These are phyloP conservation scores for Komagataella mondaviorum DNA, from an alignment of 805 yeast species.

Conservation along the genomic window DNA sequence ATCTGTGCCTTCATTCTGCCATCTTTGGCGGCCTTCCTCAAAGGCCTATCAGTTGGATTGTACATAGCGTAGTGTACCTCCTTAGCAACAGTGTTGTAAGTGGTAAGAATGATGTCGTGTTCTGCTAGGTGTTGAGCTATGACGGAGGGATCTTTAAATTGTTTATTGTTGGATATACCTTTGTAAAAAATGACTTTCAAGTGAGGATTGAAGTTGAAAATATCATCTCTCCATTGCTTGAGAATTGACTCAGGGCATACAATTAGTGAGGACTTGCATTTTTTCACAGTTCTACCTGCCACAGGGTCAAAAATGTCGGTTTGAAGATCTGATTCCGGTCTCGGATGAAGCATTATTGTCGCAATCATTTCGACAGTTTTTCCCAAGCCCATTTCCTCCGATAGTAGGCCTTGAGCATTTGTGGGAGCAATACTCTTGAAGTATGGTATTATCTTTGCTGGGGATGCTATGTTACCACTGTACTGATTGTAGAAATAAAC, in stretches of 20 bases:
- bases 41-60: constrained; percentile 41
- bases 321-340: constrained; percentile 19
- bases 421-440: constrained; percentile 5
- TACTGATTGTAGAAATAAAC: constrained; percentile 33
- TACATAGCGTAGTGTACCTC: constrained; percentile 75
- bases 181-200: constrained; percentile 50
- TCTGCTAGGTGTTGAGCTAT: constrained; percentile 42
- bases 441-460: constrained; percentile 15
- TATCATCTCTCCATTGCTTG: constrained; percentile 78
- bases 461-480: constrained; percentile 31
- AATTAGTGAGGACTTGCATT: constrained; percentile 61
- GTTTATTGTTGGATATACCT: constrained; percentile 31
- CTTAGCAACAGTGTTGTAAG: constrained; percentile 55
- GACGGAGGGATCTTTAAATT: constrained; percentile 13
- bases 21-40: constrained; percentile 23
- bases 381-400: constrained; percentile 97
- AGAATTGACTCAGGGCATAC: constrained; percentile 79
- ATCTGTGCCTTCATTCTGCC: constrained; percentile 4
- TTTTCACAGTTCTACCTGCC: constrained; percentile 30
- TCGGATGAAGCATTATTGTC: constrained; percentile 43
- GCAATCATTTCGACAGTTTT: constrained; percentile 81
- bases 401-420: constrained; percentile 50
- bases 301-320: constrained; percentile 21
- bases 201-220: constrained; percentile 40
- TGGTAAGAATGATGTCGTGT: constrained; percentile 70